phyloP scores from a whole-genome alignment of 352 stramenopile species.

The Pythium coloratum region DNA sequence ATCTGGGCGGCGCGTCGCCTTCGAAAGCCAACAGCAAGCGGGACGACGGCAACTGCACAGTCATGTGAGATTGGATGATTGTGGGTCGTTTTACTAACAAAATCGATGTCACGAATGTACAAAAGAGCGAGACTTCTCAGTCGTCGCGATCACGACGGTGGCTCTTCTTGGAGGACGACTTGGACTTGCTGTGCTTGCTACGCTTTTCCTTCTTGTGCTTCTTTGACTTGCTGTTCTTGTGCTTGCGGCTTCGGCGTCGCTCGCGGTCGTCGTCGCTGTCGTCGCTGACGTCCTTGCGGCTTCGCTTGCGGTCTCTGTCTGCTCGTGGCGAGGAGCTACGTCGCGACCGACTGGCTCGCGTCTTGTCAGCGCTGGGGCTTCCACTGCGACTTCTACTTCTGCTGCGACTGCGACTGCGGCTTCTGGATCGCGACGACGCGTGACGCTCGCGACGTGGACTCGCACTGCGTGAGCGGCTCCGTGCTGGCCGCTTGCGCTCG shows the following conservation, averaged over 20 bases:
- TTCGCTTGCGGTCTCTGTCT: background rate
- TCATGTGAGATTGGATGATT: slow-evolving; percentile 15
- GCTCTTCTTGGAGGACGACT: slow-evolving; percentile 22
- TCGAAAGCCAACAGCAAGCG: slow-evolving; percentile 3
- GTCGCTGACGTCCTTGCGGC: slow-evolving; percentile 5
- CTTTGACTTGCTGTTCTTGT: slow-evolving; percentile 43
- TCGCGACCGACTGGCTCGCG: slow-evolving; percentile 25
- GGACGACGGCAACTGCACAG: slow-evolving; percentile 17
- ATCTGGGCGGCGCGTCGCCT: background rate
- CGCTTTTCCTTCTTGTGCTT: slow-evolving; percentile 51
- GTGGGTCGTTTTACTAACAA: background rate
- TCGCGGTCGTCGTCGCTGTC: slow-evolving; percentile 16
- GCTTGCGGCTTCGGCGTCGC: slow-evolving; percentile 19
- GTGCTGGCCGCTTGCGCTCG: background rate
- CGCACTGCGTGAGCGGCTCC: background rate
- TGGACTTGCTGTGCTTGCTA: slow-evolving; percentile 33
- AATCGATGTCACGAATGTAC: background rate
- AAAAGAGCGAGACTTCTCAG: slow-evolving; percentile 20
- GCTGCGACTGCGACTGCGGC: slow-evolving; percentile 22
- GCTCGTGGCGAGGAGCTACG: slow-evolving; percentile 13
- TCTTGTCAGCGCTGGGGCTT: slow-evolving; percentile 13
- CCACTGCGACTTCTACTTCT: slow-evolving; percentile 36
- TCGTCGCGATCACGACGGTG: slow-evolving; percentile 24
- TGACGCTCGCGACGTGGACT: slow-evolving; percentile 14
- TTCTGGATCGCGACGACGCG: slow-evolving; percentile 1